These are phyloP conservation scores for Hypoxylon sp. DNA, from an alignment of 2,329 filamentous ascomycete species.

Conservation along the genomic window DNA sequence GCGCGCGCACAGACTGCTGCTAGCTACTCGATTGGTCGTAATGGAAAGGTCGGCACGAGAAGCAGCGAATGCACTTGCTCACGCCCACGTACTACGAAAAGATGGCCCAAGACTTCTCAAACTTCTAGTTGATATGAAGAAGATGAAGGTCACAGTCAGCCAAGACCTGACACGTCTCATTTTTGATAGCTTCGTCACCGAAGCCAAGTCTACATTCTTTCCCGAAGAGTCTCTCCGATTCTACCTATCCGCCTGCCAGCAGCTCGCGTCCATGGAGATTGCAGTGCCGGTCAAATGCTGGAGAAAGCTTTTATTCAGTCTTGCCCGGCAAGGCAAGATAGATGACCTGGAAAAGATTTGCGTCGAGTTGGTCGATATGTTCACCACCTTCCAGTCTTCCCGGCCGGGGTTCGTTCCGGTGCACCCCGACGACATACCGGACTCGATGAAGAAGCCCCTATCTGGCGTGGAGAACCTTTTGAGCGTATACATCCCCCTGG, in stretches of 20 bases:
- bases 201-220: conserved; percentile 33
- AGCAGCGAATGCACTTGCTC: conserved; percentile 48
- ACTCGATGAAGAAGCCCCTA: conserved; percentile 43
- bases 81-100: conserved; percentile 41
- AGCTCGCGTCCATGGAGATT: conserved; percentile 50
- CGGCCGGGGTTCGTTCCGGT: conserved; percentile 52
- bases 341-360: conserved; percentile 55
- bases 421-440: conserved; percentile 54
- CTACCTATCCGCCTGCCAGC: conserved; percentile 47
- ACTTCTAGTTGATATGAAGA: conserved; percentile 50
- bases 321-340: conserved; percentile 54
- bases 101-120: conserved; percentile 42
- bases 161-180: conserved; percentile 43
- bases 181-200: conserved; percentile 40
- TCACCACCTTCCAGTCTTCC: conserved; percentile 44
- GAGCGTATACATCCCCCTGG: conserved; percentile 50
- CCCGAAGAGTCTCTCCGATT: conserved; percentile 39
- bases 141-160: conserved; percentile 46
- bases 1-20: conserved; percentile 53
- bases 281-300: conserved; percentile 53
- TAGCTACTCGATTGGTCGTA: conserved; percentile 52
- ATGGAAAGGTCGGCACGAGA: conserved; percentile 42
- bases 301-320: conserved; percentile 53
- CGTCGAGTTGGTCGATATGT: conserved; percentile 52
- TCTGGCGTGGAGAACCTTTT: conserved; percentile 45